Base-by-base conservation (phyloP, 2,329 filamentous ascomycete genomes). In the Bisporella sp. region DNA sequence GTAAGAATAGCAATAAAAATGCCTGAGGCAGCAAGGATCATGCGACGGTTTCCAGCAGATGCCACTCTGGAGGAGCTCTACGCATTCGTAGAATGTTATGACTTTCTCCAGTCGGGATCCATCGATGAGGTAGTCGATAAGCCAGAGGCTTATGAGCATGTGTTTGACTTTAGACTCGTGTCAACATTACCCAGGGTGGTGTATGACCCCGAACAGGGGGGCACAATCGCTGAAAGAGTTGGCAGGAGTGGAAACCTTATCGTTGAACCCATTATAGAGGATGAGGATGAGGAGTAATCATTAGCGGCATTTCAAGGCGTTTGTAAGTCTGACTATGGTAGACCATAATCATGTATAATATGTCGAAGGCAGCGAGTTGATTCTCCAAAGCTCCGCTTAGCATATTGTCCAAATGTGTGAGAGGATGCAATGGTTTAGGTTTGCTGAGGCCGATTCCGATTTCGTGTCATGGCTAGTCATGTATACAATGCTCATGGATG, bases 81-180 rank as follows among this genome's bases (percentile, higher is more conserved):
- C 67, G 93, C 92, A 0, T 96, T 95, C 69, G 90, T 97, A 2
- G 93, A 99, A 64, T 97, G 92, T 69, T 85, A 90, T 65, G 83
- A 89, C 47, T 59, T 85, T 5, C 60, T 90, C 3, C 68, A 77
- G 35, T 68, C 69, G 2, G 67, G 63, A 35, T 68, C 69, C 2
- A 66, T 63, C 6, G 47, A 54, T 5, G 52, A 50, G 8, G 56
- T 59, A 13, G 62, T 39, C 3, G 6, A 53, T 32, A 52, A 81
- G 59, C 89, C 89, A 0, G 71, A 76, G 28, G 79, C 72, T 9
- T 97, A 93, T 64, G 74, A 83, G 57, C 91, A 97, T 66, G 74
- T 83, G 59, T 99, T 93, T 70, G 72, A 71, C n/a, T 99, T 99
- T 69, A 79, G 79, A 50, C 80, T 99, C 42, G 89, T 92, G 3